These are phyloP conservation scores for Alternaria triticina DNA, from an alignment of 2,329 filamentous ascomycete genomes.

Conservation along the genomic window DNA sequence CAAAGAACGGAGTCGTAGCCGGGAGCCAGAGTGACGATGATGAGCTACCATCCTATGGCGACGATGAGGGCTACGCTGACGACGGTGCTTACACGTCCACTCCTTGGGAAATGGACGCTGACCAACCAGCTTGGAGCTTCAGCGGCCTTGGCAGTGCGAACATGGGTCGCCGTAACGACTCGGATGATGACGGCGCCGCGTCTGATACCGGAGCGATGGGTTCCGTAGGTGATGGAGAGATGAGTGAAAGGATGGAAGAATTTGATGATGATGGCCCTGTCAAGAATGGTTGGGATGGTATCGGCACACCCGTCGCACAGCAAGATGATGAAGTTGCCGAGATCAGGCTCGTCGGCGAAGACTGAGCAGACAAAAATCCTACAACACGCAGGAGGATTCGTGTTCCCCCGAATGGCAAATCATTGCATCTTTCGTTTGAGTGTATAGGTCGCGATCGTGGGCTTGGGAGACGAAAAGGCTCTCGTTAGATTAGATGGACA, in stretches of 20 bases:
- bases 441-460: neutral
- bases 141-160: slow-evolving; percentile 5
- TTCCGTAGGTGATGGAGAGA: slow-evolving; percentile 1
- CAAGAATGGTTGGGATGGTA: slow-evolving; percentile 4
- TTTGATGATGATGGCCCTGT: slow-evolving; percentile 8
- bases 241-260: slow-evolving; percentile 8
- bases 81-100: slow-evolving; percentile 6
- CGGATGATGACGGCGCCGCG: slow-evolving; percentile 7
- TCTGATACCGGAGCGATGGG: slow-evolving; percentile 8
- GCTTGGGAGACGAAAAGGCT: neutral
- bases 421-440: neutral
- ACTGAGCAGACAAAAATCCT: neutral
- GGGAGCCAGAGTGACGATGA: slow-evolving; percentile 38
- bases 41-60: slow-evolving; percentile 28
- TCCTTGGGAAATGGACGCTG: slow-evolving; percentile 8
- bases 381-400: neutral
- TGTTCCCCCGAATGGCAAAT: neutral
- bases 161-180: slow-evolving; percentile 14
- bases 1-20: slow-evolving; percentile 44
- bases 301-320: slow-evolving; percentile 7
- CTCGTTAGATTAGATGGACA: slow-evolving; percentile 4
- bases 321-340: slow-evolving; percentile 11
- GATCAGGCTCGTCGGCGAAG: slow-evolving; percentile 7
- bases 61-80: slow-evolving; percentile 25
- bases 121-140: slow-evolving; percentile 34